These are phyloP conservation scores for Fomitopsis betulina DNA, from an alignment of 1,284 basidiomycete species.

Conservation along the genomic window DNA sequence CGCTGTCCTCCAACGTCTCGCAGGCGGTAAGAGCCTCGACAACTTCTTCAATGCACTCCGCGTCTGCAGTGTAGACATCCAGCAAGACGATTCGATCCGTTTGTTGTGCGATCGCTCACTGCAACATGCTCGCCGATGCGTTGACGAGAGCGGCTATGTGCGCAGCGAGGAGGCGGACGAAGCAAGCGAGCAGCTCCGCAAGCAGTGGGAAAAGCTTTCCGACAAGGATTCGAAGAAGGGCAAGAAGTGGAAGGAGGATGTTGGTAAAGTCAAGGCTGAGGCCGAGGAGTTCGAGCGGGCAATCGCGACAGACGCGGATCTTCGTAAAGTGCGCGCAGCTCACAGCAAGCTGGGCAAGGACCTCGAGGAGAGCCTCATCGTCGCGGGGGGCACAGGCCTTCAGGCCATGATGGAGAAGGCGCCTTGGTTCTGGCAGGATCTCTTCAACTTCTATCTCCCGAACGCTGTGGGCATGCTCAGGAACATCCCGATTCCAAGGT, in stretches of 20 bases:
- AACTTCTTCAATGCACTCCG: constrained; percentile 36
- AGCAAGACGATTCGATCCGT: constrained; percentile 43
- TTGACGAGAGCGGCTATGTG: constrained; percentile 47
- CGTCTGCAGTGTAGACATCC: constrained; percentile 38
- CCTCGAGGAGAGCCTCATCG: constrained; percentile 39
- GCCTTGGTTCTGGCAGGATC: constrained; percentile 69
- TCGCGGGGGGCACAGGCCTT: constrained; percentile 35
- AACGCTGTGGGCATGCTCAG: constrained; percentile 42
- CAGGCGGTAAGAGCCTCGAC: constrained; percentile 41
- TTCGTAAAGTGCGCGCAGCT: constrained; percentile 40
- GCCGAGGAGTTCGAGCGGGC: constrained; percentile 38
- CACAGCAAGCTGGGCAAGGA: constrained; percentile 44
- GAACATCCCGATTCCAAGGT: constrained; percentile 64
- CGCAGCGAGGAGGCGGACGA: constrained; percentile 42
- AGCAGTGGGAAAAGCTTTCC: constrained; percentile 44
- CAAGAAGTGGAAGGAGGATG: constrained; percentile 46
- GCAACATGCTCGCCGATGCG: constrained; percentile 36
- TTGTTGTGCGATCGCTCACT: constrained; percentile 48
- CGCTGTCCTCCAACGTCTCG: constrained; percentile 44
- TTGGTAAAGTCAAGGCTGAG: constrained; percentile 41
- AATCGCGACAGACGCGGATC: constrained; percentile 43
- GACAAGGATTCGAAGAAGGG: constrained; percentile 38
- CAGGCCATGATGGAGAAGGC: constrained; percentile 51
- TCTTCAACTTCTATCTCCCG: constrained; percentile 63
- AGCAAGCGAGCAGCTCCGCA: constrained; percentile 38